Evolutionary conservation across 2,329 filamentous ascomycete species (phyloP).

Genomic region (Scorias spongiosa): DNA sequence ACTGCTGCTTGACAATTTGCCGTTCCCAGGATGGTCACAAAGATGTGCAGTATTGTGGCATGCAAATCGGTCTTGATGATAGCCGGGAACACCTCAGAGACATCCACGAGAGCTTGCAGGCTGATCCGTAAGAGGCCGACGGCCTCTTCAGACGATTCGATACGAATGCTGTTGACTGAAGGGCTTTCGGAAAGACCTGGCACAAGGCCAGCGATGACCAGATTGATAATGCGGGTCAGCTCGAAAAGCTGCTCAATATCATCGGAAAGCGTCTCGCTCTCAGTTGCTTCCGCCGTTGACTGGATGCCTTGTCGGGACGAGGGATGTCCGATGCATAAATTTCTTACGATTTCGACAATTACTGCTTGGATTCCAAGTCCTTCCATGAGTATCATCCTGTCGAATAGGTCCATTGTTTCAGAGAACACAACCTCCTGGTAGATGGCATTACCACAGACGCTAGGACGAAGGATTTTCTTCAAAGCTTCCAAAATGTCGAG

Average conservation of each 20-base stretch:
- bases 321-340: constrained; percentile 79
- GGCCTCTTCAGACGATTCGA: constrained; percentile 65
- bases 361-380: constrained; percentile 75
- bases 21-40: constrained; percentile 80
- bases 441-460: constrained; percentile 89
- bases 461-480: constrained; percentile 87
- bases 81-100: constrained; percentile 85
- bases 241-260: constrained; percentile 98
- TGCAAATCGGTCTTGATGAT: constrained; percentile 95
- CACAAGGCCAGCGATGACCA: constrained; percentile 75
- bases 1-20: constrained; percentile 76
- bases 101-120: constrained; percentile 79
- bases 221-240: constrained; percentile 84
- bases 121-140: constrained; percentile 64
- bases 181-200: constrained; percentile 57
- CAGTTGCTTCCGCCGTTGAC: constrained; percentile 14
- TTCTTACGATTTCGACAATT: constrained; percentile 86
- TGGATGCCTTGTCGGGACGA: constrained; percentile 54
- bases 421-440: constrained; percentile 93
- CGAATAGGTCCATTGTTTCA: constrained; percentile 90
- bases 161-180: constrained; percentile 32
- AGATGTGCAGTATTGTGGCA: constrained; percentile 93
- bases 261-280: constrained; percentile 69
- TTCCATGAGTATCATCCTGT: constrained; percentile 83
- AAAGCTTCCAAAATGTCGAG: constrained; percentile 79